Conservation (phyloP, 2,329 filamentous ascomycete species). For the Colletotrichum sp. region DNA sequence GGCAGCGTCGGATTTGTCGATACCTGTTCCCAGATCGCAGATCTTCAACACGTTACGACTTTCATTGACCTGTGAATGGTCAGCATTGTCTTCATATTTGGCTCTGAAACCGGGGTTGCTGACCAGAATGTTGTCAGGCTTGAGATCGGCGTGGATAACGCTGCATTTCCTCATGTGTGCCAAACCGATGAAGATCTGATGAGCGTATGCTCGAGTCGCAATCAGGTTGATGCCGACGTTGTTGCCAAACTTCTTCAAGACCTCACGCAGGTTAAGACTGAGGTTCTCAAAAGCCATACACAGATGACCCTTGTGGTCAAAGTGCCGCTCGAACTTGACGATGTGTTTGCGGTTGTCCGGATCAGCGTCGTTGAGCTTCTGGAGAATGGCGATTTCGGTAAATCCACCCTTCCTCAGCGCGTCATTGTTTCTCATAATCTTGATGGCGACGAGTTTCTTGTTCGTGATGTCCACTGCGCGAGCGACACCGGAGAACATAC, state of each 20-base stretch:
- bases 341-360: slow-evolving; percentile 90
- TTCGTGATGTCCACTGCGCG: slow-evolving; percentile 80
- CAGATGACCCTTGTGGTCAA: slow-evolving; percentile 93
- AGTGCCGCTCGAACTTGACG: slow-evolving; percentile 83
- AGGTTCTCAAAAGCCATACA: slow-evolving; percentile 98
- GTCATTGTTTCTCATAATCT: slow-evolving; percentile 97
- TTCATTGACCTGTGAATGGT: slow-evolving; percentile 70
- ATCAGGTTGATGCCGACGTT: slow-evolving; percentile 90
- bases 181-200: slow-evolving; percentile 91
- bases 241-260: slow-evolving; percentile 93
- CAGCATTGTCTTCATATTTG: slow-evolving; percentile 18
- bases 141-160: slow-evolving; percentile 94
- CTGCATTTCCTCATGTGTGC: slow-evolving; percentile 89
- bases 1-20: slow-evolving; percentile 79
- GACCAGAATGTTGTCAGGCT: slow-evolving; percentile 95
- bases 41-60: slow-evolving; percentile 86
- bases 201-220: slow-evolving; percentile 87
- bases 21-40: slow-evolving; percentile 95
- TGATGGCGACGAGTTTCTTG: slow-evolving; percentile 86
- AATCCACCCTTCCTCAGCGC: slow-evolving; percentile 89
- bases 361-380: slow-evolving; percentile 85
- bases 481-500: slow-evolving; percentile 97
- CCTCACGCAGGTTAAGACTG: slow-evolving; percentile 89
- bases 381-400: slow-evolving; percentile 92
- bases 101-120: slow-evolving; percentile 24